A percentile compares a stretch with the other conserved stretches of the same genome.
Conservation (phyloP, 495 filamentous ascomycete genomes). For the Trichodelitschia bisporula region DNA sequence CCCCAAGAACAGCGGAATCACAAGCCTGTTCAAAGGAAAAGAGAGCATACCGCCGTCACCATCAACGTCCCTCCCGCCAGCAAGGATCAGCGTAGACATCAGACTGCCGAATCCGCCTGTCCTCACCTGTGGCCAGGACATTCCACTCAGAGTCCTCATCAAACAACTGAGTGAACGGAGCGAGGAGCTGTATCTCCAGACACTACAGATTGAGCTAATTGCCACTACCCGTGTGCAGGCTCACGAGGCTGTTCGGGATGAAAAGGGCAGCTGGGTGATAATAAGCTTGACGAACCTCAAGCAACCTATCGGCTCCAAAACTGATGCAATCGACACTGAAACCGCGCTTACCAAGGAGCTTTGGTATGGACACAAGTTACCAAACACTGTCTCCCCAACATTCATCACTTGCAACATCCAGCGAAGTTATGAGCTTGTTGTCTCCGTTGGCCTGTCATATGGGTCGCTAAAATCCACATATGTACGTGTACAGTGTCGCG, state of each 20-base stretch:
- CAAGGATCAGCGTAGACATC: conserved; percentile 42
- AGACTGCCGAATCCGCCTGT: conserved; percentile 74
- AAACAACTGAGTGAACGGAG: conserved; percentile 41
- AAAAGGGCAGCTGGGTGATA: conserved; percentile 43
- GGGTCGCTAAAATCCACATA: conserved; percentile 17
- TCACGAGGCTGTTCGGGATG: conserved; percentile 38
- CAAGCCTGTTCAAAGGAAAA: conserved; percentile 18
- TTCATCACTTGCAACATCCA: conserved; percentile 79
- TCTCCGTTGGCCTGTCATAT: conserved; percentile 49
- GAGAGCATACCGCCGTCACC: conserved; percentile 1
- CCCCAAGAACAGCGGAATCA: conserved; percentile 18
- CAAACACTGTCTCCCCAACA: conserved; percentile 60
- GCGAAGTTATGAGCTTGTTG: conserved; percentile 58
- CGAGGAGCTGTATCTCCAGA: conserved; percentile 45
- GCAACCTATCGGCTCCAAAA: conserved; percentile 31
- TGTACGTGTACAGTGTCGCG: no score
- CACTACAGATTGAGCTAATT: conserved; percentile 56
- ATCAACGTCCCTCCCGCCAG: conserved; percentile 13
- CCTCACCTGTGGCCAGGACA: conserved; percentile 61
- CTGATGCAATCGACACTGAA: conserved; percentile 37
- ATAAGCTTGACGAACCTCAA: conserved; percentile 38
- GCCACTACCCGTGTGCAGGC: conserved; percentile 56
- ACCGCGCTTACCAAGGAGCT: conserved; percentile 34
- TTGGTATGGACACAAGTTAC: conserved; percentile 46
- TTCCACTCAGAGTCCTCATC: conserved; percentile 58